Percentiles rank a stretch among this genome's conserved stretches.
These are phyloP conservation scores for Camellia sinensis DNA, from an alignment of 148 eudicot genomes.

Conservation along the genomic window DNA sequence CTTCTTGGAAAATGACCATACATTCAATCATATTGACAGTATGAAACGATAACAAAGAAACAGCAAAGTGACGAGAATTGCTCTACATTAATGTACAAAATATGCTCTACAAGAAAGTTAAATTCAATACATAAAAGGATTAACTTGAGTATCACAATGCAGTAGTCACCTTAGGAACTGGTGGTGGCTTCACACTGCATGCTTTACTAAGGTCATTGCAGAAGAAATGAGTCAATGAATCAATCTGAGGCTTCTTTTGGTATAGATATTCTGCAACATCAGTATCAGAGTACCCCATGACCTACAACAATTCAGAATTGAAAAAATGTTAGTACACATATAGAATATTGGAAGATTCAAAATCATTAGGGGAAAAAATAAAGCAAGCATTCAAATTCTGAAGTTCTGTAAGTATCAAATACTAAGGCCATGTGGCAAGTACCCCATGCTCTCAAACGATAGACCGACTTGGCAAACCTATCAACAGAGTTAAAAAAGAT, in stretches of 20 bases:
- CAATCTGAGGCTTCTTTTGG: conserved; percentile 61
- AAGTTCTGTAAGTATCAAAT: too few species aligned
- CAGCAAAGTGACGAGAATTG: neutral
- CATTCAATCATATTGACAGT: neutral
- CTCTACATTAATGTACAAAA: neutral
- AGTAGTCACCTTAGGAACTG: conserved; percentile 76
- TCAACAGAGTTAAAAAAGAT: neutral
- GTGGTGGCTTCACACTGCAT: conserved; percentile 76
- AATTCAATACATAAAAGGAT: neutral
- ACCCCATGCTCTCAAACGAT: neutral
- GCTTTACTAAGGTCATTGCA: conserved; percentile 77
- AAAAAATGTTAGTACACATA: neutral
- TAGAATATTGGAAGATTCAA: neutral
- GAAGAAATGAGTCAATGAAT: conserved; percentile 50
- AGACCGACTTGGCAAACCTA: neutral
- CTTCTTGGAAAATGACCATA: neutral
- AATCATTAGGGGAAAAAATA: neutral
- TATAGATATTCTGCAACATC: conserved; percentile 86
- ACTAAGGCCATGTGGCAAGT: neutral
- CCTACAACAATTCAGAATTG: conserved; percentile 38
- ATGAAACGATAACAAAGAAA: neutral
- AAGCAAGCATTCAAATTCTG: neutral
- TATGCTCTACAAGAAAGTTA: neutral
- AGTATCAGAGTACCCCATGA: conserved; percentile 86
- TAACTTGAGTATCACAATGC: neutral